Percentiles rank a stretch among this genome's conserved stretches.
Conservation (phyloP, 2,329 filamentous ascomycete genomes). For the Cordyceps militaris region DNA sequence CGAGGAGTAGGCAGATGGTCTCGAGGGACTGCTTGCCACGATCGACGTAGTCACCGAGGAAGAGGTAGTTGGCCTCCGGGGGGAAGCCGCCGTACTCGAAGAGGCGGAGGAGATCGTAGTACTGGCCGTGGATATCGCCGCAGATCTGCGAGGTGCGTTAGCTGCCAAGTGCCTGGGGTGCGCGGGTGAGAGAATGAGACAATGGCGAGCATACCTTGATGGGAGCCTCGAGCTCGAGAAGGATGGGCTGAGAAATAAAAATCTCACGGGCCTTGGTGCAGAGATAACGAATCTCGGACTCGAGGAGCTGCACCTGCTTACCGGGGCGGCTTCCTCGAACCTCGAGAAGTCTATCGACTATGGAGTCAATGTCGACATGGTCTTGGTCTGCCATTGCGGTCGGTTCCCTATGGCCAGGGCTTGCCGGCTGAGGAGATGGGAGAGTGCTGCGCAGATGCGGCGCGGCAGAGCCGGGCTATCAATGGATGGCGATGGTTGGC, state of each 20-base stretch:
- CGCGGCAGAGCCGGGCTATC: not conserved
- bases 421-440: not conserved
- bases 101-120: constrained; percentile 92
- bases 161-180: not conserved
- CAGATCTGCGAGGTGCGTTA: constrained; percentile 64
- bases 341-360: constrained; percentile 97
- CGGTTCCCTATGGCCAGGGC: constrained; percentile 5
- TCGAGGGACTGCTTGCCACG: constrained; percentile 98
- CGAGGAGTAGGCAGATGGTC: constrained; percentile 92
- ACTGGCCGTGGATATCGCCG: constrained; percentile 98
- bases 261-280: constrained; percentile 99
- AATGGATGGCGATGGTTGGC: not conserved
- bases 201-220: constrained; percentile 71
- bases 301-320: constrained; percentile 95
- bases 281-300: constrained; percentile 92
- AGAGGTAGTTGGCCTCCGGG: constrained; percentile 97
- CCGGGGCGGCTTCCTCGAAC: constrained; percentile 95
- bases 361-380: constrained; percentile 97
- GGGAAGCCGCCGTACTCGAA: constrained; percentile 99
- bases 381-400: constrained; percentile 54
- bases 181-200: not conserved
- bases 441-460: not conserved
- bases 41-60: constrained; percentile 98
- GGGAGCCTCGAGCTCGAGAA: constrained; percentile 94
- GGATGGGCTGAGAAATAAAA: constrained; percentile 97